Evolutionary conservation across 2,329 filamentous ascomycete species (phyloP).

Genomic region (Ilyonectria mors-panacis): DNA sequence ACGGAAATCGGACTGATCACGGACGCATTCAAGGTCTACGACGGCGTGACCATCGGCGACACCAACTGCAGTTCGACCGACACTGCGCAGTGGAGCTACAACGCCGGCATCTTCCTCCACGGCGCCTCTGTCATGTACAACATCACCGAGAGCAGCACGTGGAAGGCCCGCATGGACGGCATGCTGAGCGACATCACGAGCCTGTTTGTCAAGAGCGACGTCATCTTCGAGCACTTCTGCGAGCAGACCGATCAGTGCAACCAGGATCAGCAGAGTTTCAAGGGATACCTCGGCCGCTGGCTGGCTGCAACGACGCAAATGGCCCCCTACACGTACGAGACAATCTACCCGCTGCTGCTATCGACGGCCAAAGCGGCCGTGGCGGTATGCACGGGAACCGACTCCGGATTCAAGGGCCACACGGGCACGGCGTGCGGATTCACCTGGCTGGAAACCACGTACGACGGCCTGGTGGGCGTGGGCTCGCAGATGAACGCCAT

Average conservation of each 20-base stretch:
- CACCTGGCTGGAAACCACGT: conserved; percentile 70
- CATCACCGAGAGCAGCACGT: conserved; percentile 66
- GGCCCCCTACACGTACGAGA: conserved; percentile 66
- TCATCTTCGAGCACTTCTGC: conserved; percentile 78
- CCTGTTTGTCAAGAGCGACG: conserved; percentile 67
- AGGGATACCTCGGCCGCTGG: conserved; percentile 81
- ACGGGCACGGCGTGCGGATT: conserved; percentile 77
- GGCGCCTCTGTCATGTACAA: conserved; percentile 75
- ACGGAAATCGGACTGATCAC: conserved; percentile 69
- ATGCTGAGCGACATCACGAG: conserved; percentile 65
- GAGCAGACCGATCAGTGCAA: conserved; percentile 75
- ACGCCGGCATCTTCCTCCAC: conserved; percentile 76
- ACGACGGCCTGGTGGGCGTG: conserved; percentile 74
- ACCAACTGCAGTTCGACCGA: conserved; percentile 67
- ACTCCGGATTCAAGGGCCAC: conserved; percentile 63
- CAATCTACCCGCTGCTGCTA: conserved; percentile 66
- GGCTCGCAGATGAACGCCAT: conserved; percentile 80
- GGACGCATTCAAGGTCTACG: conserved; percentile 68
- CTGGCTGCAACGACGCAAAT: conserved; percentile 69
- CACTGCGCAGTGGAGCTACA: conserved; percentile 78
- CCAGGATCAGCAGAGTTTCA: conserved; percentile 81
- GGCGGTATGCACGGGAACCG: conserved; percentile 64
- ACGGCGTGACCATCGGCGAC: conserved; percentile 57
- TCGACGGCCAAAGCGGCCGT: conserved; percentile 68
- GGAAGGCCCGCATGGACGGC: conserved; percentile 72